Evolutionary conservation across 306 rosid genomes (phyloP), one percentile per base, ranked within the genome.

Genomic region (Geum urbanum): DNA sequence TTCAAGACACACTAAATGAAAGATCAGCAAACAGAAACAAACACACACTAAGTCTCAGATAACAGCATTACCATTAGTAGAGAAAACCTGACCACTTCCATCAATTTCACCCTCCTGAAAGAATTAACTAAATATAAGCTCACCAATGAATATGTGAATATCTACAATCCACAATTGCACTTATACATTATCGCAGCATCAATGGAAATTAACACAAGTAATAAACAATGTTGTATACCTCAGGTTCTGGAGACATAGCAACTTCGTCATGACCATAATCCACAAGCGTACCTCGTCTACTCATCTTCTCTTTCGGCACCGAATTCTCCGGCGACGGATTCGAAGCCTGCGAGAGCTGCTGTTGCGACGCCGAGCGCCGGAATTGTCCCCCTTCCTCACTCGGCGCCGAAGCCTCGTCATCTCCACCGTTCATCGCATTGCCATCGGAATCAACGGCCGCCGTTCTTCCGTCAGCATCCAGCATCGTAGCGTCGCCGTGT

Each of bases 201-300:
- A 13, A n/a, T 32, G 14, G 52, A 63, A 37, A 63, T 60, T 6
- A 43, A 43, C 9, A 32, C 18, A 24, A 14, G 16, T 22, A 27
- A 20, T 47, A 47, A 47, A 15, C 51, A 10, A 47, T 27, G 32
- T 27, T 27, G 32, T 27, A 47, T 74, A 92, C 98, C 98, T 90
- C 98, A 22, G 91, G 83, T 69, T 90, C 98, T 16, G 98, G 98
- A 55, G 97, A 94, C 95, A 94, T 88, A 14, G 98, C 92, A 37
- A 76, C 90, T 83, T 94, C 98, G 73, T 94, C 98, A 24, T 87
- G 94, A 4, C 94, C 98, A 65, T 94, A 94, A 62, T 94, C 97
- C 66, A 94, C 98, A 75, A 92, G 84, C 63, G 82, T 75, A 55
- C 86, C 91, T 76, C 83, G 86, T 54, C 81, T 76, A 11, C 75